Evolutionary conservation across 805 yeast genomes (phyloP).

Genomic region (Pichia nakasei): DNA sequence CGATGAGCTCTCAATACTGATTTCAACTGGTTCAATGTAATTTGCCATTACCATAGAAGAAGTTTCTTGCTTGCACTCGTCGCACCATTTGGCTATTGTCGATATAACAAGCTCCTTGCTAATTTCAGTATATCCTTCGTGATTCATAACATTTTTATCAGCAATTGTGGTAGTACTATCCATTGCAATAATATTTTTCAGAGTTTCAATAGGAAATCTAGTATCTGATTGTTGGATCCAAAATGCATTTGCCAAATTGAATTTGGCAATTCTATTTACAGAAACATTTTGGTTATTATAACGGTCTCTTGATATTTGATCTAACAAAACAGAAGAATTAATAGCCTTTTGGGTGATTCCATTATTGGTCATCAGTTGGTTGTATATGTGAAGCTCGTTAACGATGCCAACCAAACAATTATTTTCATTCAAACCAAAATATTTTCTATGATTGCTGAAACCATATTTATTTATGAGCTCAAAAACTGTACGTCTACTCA

Average conservation of each 20-base stretch:
- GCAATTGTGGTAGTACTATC: neutral
- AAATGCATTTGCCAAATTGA: constrained; percentile 49
- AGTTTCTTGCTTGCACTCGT: constrained; percentile 61
- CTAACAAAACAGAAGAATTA: constrained; percentile 39
- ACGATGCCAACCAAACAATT: constrained; percentile 18
- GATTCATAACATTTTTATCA: neutral
- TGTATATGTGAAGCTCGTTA: constrained; percentile 36
- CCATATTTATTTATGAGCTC: constrained; percentile 17
- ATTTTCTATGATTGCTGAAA: neutral
- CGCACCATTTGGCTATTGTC: constrained; percentile 56
- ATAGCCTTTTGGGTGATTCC: constrained; percentile 40
- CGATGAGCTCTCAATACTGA: constrained; percentile 14
- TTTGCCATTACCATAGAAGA: constrained; percentile 47
- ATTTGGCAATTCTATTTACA: constrained; percentile 24
- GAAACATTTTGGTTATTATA: constrained; percentile 10
- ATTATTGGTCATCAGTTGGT: constrained; percentile 31
- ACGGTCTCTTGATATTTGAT: constrained; percentile 26
- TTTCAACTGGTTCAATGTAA: constrained; percentile 44
- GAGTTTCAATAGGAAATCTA: constrained; percentile 45
- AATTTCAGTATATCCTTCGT: neutral
- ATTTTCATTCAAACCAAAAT: neutral
- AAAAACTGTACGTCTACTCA: constrained; percentile 33
- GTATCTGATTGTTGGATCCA: constrained; percentile 56
- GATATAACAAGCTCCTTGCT: constrained; percentile 20
- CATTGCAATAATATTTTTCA: constrained; percentile 28